Percentiles rank a stretch among this genome's conserved stretches.
phyloP scores from a whole-genome alignment of 768 basidiomycete species.

The Russula lepida region DNA sequence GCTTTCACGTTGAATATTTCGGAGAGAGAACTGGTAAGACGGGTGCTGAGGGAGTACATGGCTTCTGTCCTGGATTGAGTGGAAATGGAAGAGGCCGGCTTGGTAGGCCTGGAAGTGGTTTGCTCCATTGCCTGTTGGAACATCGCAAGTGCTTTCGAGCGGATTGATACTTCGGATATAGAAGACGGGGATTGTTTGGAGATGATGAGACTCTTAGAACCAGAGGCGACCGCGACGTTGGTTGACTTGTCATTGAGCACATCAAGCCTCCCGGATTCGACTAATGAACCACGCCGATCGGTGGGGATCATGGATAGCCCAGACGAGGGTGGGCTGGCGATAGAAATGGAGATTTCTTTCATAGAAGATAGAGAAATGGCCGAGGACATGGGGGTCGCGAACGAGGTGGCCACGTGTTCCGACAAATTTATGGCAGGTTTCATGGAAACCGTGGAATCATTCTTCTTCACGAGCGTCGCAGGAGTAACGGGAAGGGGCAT shows the following conservation, averaged over 20 bases:
- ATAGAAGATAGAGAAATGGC: conserved; percentile 13
- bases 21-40: conserved; percentile 40
- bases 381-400: conserved; percentile 13
- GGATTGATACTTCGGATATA: conserved; percentile 9
- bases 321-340: conserved; percentile 6
- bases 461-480: conserved; percentile 23
- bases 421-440: conserved; percentile 18
- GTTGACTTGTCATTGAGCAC: neutral
- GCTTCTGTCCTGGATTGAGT: conserved; percentile 1
- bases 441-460: neutral
- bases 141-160: conserved; percentile 19
- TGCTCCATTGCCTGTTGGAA: conserved; percentile 3
- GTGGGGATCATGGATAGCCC: conserved; percentile 14
- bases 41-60: conserved; percentile 33
- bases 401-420: neutral
- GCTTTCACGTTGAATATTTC: conserved; percentile 41
- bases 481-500: conserved; percentile 30
- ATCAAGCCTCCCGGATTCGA: neutral
- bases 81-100: conserved; percentile 1
- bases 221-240: neutral
- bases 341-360: conserved; percentile 13
- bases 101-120: neutral
- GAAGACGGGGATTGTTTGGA: conserved; percentile 12
- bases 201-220: conserved; percentile 6
- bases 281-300: neutral